Percentiles rank a stretch among this genome's conserved stretches.
These are phyloP conservation scores for Nannizzia gypsea DNA, from an alignment of 2,329 filamentous ascomycete genomes.

Conservation along the genomic window DNA sequence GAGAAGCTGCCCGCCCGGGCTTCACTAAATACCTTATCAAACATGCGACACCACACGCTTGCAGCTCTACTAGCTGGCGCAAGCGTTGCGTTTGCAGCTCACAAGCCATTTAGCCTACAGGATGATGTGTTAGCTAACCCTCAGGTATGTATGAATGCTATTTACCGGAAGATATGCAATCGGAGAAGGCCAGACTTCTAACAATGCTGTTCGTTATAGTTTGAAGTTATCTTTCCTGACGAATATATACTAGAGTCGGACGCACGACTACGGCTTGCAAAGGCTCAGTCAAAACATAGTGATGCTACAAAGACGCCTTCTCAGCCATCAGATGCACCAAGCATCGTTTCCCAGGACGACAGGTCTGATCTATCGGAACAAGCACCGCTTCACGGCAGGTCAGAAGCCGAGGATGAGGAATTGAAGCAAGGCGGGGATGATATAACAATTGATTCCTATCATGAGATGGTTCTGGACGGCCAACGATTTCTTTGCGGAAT, in stretches of 20 bases:
- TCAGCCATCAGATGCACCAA: conserved; percentile 5
- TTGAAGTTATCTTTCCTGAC: conserved; percentile 65
- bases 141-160: conserved; percentile 45
- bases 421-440: conserved; percentile 40
- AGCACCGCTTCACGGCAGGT: conserved; percentile 17
- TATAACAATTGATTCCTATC: conserved; percentile 52
- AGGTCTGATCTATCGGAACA: conserved; percentile 13
- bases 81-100: conserved; percentile 35
- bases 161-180: background rate
- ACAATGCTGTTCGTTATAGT: conserved; percentile 41
- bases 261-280: conserved; percentile 48
- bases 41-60: conserved; percentile 13
- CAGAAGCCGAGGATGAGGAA: conserved; percentile 32
- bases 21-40: background rate
- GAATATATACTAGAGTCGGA: conserved; percentile 59
- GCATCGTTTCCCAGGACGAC: conserved; percentile 7
- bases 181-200: background rate
- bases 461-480: conserved; percentile 59
- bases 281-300: conserved; percentile 17
- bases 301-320: conserved; percentile 13
- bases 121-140: conserved; percentile 81
- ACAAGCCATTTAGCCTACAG: conserved; percentile 66
- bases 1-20: background rate
- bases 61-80: conserved; percentile 23
- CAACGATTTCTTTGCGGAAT: conserved; percentile 75